These are phyloP conservation scores for Aureobasidium namibiae DNA, from an alignment of 2,329 filamentous ascomycete species.

Conservation along the genomic window DNA sequence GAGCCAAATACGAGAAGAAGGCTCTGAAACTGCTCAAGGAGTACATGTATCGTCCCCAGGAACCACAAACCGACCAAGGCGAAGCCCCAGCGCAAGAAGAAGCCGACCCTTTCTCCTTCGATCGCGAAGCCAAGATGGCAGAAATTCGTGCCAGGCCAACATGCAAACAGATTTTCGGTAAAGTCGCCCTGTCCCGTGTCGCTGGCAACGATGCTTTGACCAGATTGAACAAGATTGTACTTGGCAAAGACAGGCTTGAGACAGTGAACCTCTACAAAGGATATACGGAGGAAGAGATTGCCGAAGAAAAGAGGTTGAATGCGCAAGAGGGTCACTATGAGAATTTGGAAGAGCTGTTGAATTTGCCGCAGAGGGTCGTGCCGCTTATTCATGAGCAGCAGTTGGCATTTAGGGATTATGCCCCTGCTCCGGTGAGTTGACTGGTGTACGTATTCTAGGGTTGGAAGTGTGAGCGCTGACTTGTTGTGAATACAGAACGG, in stretches of 20 bases:
- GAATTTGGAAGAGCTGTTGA: slow-evolving; percentile 20
- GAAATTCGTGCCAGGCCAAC: slow-evolving; percentile 37
- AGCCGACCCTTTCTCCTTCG: neutral
- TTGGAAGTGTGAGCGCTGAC: neutral
- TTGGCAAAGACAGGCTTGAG: neutral
- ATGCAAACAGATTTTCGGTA: slow-evolving; percentile 27
- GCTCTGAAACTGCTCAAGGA: neutral
- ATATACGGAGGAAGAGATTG: neutral
- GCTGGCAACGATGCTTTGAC: slow-evolving; percentile 4
- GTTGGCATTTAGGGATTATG: slow-evolving; percentile 17
- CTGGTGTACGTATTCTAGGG: neutral
- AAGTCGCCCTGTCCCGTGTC: slow-evolving; percentile 13
- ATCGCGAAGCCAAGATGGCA: neutral
- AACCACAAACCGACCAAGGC: neutral
- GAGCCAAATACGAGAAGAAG: neutral
- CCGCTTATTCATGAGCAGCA: slow-evolving; percentile 19
- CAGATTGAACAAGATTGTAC: neutral
- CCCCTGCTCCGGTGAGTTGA: slow-evolving; percentile 11
- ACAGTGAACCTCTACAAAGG: neutral
- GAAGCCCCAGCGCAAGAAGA: neutral
- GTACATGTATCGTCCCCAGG: neutral
- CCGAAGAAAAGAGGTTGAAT: neutral
- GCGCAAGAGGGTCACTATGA: neutral
- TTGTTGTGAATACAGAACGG: neutral
- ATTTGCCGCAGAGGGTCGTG: slow-evolving; percentile 17